Percentiles rank a stretch among this genome's conserved stretches.
Conservation (phyloP, 345 rosid genomes). For the Hibiscus trionum region DNA sequence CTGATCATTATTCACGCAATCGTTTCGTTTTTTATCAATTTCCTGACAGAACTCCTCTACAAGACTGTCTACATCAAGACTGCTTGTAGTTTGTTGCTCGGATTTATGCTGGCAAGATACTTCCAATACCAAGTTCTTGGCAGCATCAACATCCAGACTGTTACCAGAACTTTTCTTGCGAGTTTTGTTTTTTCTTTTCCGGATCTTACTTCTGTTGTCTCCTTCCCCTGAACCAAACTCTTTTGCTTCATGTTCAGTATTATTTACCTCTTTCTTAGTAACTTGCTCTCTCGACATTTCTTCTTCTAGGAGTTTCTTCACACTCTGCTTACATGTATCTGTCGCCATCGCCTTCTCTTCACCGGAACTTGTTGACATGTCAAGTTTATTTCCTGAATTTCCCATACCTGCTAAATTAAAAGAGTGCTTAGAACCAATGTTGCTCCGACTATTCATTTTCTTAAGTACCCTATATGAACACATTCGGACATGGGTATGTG, state of each 20-base stretch:
- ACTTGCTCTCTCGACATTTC: constrained; percentile 56
- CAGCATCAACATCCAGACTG: constrained; percentile 27
- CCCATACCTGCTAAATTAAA: constrained; percentile 34
- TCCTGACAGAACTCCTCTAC: constrained; percentile 59
- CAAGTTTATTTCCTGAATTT: constrained; percentile 27
- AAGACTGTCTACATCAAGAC: constrained; percentile 47
- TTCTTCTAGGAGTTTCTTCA: constrained; percentile 89
- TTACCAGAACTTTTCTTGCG: constrained; percentile 51
- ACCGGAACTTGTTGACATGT: constrained; percentile 20
- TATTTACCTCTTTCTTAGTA: constrained; percentile 28
- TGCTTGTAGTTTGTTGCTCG: constrained; percentile 25
- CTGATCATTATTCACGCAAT: constrained; percentile 29
- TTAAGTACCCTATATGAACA: background rate
- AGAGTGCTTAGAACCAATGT: background rate
- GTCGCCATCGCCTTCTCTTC: constrained; percentile 30
- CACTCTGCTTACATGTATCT: constrained; percentile 48
- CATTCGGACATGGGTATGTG: background rate
- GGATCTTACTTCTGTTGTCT: constrained; percentile 37
- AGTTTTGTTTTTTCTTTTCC: constrained; percentile 45
- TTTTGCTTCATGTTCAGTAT: constrained; percentile 35
- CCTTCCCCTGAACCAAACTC: constrained; percentile 36
- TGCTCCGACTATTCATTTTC: background rate
- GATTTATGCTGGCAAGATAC: constrained; percentile 18
- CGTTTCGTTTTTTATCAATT: constrained; percentile 45
- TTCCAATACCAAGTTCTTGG: constrained; percentile 28